Evolutionary conservation across 2,329 filamentous ascomycete species (phyloP), one percentile per base, ranked within the genome.

Genomic region (Trichoderma gracile): DNA sequence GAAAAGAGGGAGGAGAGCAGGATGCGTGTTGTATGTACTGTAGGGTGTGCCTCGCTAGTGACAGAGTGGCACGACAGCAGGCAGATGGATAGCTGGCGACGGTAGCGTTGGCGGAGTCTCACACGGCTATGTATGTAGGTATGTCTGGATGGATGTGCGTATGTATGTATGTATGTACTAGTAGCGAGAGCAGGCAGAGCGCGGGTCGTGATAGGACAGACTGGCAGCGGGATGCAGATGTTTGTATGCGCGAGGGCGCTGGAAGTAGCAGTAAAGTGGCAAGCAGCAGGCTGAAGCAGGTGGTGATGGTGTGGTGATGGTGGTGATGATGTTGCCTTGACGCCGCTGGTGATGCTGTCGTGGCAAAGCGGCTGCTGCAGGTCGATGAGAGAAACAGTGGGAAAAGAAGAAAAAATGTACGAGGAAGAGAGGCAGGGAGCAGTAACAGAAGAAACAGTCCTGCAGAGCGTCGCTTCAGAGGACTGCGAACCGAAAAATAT

Each of bases 21-120:
- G 63, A 60, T 60, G 55, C 57, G 63, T 65, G 63, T 57, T 25
- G 63, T 57, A 50, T 43, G 55, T 42, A 50, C 52, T 52, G 42
- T 52, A 63, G 60, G 52, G 60, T 63, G 49, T 47, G 33, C 43
- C 63, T 65, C 57, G 63, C 63, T 65, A 62, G 57, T 38, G 63
- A 62, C 25, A 52, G 58, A 54, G 58, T 62, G 58, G 63, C 63
- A 65, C 63, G 50, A 65, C 63, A 61, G 57, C 10, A 38, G 10
- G 33, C 33, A 38, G 33, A 12, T 14, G 7, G 47, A 33, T 52
- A 30, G 45, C 40, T 50, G 46, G 57, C 19, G 59, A 56, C 27
- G 33, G 60, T 63, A 63, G 43, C 30, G 59, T 49, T 52, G 52
- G 60, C 52, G 60, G 60, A 56, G 60, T 56, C 60, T 63, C 60